These are phyloP conservation scores for Infundibulicybe gibba DNA, from an alignment of 768 basidiomycete species.

Conservation along the genomic window DNA sequence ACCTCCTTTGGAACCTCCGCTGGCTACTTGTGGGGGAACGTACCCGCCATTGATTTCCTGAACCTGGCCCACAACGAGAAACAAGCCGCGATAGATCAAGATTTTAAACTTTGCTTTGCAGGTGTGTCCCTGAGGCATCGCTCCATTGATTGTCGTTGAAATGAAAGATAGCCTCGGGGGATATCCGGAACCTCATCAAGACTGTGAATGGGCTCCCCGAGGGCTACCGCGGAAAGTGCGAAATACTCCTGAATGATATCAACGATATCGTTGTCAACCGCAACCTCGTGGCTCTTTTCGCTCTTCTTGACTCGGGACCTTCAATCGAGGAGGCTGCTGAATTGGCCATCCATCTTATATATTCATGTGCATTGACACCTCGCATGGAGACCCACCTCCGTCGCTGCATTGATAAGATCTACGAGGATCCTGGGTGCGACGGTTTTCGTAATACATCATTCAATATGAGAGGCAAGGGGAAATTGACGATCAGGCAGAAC, in stretches of 20 bases:
- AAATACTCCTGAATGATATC: slow-evolving; percentile 18
- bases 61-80: slow-evolving; percentile 19
- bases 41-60: slow-evolving; percentile 24
- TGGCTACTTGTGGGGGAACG: slow-evolving; percentile 16
- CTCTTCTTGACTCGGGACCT: slow-evolving; percentile 18
- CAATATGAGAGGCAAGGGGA: slow-evolving; percentile 17
- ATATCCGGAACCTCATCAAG: slow-evolving; percentile 25
- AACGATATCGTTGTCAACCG: slow-evolving; percentile 16
- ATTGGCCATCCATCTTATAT: slow-evolving; percentile 28
- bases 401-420: slow-evolving; percentile 16
- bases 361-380: slow-evolving; percentile 23
- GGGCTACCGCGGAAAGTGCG: slow-evolving; percentile 15
- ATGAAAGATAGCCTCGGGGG: slow-evolving; percentile 17
- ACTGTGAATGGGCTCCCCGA: slow-evolving; percentile 22
- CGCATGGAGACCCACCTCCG: slow-evolving; percentile 19
- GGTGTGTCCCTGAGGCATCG: slow-evolving; percentile 9
- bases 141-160: neutral
- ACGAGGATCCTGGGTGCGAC: slow-evolving; percentile 1
- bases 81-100: slow-evolving; percentile 1
- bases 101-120: slow-evolving; percentile 23
- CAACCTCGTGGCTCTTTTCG: slow-evolving; percentile 20
- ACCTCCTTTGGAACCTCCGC: slow-evolving; percentile 2
- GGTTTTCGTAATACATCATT: slow-evolving; percentile 11
- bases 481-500: slow-evolving; percentile 13
- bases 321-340: slow-evolving; percentile 24